A percentile compares a stretch with the other conserved stretches of the same genome.
Conservation (phyloP, 2,329 filamentous ascomycete species). For the Fusarium hostae region DNA sequence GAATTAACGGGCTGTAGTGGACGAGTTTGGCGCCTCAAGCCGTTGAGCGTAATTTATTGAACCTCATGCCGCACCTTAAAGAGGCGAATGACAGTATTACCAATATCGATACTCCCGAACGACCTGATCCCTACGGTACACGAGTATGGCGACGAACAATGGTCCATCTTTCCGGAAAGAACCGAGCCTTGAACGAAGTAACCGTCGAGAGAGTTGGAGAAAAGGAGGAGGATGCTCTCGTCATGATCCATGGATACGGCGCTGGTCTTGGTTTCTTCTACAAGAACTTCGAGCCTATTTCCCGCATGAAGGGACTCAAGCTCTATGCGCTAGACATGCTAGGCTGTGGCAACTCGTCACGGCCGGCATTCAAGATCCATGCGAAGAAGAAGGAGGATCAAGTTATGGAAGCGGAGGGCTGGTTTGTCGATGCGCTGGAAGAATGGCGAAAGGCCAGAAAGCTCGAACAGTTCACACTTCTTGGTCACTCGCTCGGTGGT, state of each 20-base stretch:
- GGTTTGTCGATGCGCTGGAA: conserved; percentile 96
- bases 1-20: conserved; percentile 69
- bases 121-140: conserved; percentile 83
- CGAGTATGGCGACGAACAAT: conserved; percentile 87
- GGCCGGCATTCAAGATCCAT: conserved; percentile 85
- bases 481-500: conserved; percentile 93
- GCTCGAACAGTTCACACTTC: conserved; percentile 90
- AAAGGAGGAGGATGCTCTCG: conserved; percentile 82
- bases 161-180: conserved; percentile 84
- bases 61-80: conserved; percentile 84
- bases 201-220: conserved; percentile 87
- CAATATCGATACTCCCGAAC: conserved; percentile 54
- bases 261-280: conserved; percentile 98
- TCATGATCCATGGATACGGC: conserved; percentile 97
- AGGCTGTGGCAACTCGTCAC: conserved; percentile 89
- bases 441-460: conserved; percentile 92
- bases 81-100: conserved; percentile 76
- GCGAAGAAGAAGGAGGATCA: conserved; percentile 84
- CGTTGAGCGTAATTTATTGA: conserved; percentile 89
- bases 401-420: conserved; percentile 89
- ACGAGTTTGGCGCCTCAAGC: conserved; percentile 80
- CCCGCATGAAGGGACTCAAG: conserved; percentile 82
- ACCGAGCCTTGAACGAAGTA: conserved; percentile 92
- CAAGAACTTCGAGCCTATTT: conserved; percentile 93
- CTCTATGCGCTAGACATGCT: conserved; percentile 94